Evolutionary conservation across 768 basidiomycete species (phyloP), one percentile per base, ranked within the genome.

Genomic region (Agaricus blazei): DNA sequence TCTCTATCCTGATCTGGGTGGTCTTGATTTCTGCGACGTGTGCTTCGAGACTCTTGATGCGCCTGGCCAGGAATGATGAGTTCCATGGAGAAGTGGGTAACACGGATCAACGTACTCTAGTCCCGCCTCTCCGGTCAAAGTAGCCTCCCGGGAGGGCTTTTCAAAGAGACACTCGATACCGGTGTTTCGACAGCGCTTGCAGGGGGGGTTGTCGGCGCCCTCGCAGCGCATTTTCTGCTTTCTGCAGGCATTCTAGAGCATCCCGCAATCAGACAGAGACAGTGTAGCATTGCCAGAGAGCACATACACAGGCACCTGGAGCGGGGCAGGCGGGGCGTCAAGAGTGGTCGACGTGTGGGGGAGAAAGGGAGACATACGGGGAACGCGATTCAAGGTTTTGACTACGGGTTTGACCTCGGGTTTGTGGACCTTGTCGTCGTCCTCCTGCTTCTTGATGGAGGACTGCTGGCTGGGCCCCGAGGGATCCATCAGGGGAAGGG

Each of bases 201-300:
- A 98, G n/a, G 95, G 95, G 26, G 95, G 94, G 64, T 91, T 93
- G 68, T 97, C 95, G 14, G 93, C 95, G 1, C 93, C 93, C 69
- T 95, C 93, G 67, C 94, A 98, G 62, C 93, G 80, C 95, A 97
- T 97, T 75, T 97, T 97, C 77, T 95, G 93, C 65, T 93, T 90
- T 62, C 94, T 78, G 70, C 94, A 96, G 15, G 93, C 90, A 84
- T 95, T 95, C 92, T 94, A 67, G 29, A 58, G 28, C 47, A 29
- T 40, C 26, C 57, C 56, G 48, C 34, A 61, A 62, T 24, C 57
- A 53, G 51, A 48, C 49, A 55, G 52, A 14, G 54, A 36, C 31
- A 44, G 46, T 37, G 57, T 7, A 7, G 46, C 28, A 56, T 26
- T 23, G 41, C 14, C 45, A 5, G 43, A 3, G 24, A 15, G 37